Evolutionary conservation across 2,329 filamentous ascomycete genomes (phyloP), one percentile per base, ranked within the genome.

Genomic region (Aspergillus ustus): DNA sequence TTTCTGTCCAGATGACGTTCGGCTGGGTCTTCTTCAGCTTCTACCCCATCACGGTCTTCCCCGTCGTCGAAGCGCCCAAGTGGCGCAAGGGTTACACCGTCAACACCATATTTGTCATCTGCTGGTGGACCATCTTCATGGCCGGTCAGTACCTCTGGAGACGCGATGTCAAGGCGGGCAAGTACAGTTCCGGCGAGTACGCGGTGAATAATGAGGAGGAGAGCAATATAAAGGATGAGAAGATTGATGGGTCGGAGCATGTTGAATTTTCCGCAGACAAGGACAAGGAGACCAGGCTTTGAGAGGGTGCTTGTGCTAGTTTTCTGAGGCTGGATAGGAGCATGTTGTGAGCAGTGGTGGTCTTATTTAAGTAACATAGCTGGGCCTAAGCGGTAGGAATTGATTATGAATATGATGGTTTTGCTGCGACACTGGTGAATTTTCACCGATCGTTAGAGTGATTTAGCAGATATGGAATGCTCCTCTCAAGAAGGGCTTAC

Each of bases 11-110:
- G 62, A 64, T 64, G 62, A 64, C 62, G 1, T 64, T 52, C 19
- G 62, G 62, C 13, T 64, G 62, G 62, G 52, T 64, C 7, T 64
- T 64, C 52, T 64, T 64, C 20, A 62, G 59, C 49, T 64, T 64
- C 60, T 64, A 64, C 29, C 62, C 62, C 4, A 64, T 64, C 44
- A 64, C 62, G 4, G 59, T 40, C 17, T 64, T 64, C 34, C 62
- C 62, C 1, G 62, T 64, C 8, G 48, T 61, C 4, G 59, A 61
- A 57, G 59, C 62, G 11, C 62, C 62, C 17, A 64, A 62, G 2
- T 64, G 62, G 62, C 52, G 62, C 13, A 64, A 64, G n/a, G 62
- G 62, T 13, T 64, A 57, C 19, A 62, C 17, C 7, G 62, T 64
- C 25, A 64, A 64, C 52, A 64, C 62, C 2, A n/a, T 60, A 15